phyloP scores from a whole-genome alignment of 1,284 basidiomycete genomes.

The Puccinia polysora region DNA sequence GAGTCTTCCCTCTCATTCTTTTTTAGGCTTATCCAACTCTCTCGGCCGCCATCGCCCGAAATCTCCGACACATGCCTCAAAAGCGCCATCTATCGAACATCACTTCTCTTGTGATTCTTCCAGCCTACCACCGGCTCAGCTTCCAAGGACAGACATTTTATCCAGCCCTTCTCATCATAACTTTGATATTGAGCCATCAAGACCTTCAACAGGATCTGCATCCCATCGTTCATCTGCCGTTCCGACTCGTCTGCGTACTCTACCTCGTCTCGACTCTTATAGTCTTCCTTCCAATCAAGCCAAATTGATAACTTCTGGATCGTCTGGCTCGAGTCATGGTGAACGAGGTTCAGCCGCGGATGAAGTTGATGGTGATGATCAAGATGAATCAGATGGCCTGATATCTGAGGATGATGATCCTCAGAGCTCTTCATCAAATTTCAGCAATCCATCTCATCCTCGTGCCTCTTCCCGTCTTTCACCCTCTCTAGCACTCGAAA shows the following conservation, averaged over 20 bases:
- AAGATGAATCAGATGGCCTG: slow-evolving; percentile 14
- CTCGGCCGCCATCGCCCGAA: no score
- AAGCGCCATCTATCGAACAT: no score
- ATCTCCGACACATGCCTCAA: no score
- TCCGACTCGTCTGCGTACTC: neutral
- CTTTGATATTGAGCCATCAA: neutral
- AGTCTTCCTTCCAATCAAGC: neutral
- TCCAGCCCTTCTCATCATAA: neutral
- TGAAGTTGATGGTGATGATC: slow-evolving; percentile 8
- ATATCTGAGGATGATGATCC: neutral
- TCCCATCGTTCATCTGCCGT: neutral
- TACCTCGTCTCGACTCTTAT: slow-evolving; percentile 1
- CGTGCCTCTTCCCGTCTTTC: neutral
- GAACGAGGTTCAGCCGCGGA: neutral
- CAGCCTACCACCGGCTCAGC: neutral
- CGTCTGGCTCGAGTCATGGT: neutral
- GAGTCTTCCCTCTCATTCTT: no score
- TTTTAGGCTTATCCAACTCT: no score
- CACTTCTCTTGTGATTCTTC: no score
- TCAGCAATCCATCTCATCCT: neutral
- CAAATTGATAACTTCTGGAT: neutral
- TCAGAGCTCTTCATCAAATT: neutral
- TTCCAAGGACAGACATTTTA: neutral
- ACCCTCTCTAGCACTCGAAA: neutral
- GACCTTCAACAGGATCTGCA: neutral